A percentile compares a stretch with the other conserved stretches of the same genome.
Evolutionary conservation across 768 basidiomycete genomes (phyloP).

Genomic region (Lactarius hatsudake): DNA sequence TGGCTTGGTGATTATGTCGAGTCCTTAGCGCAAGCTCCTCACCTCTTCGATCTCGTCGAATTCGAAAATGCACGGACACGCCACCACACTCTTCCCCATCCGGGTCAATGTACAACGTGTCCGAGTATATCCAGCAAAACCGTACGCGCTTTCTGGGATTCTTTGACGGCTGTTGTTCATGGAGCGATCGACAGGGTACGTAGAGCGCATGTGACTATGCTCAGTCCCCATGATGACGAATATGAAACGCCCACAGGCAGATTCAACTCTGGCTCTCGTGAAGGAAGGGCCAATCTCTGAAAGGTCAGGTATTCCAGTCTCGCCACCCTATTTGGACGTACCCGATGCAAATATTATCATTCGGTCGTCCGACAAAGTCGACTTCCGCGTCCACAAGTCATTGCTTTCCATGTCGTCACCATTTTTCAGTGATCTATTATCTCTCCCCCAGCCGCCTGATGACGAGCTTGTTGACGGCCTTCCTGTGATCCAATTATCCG

Average conservation of each 20-base stretch:
- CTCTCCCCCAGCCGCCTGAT: background rate
- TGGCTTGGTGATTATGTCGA: background rate
- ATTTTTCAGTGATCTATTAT: background rate
- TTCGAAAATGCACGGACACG: background rate
- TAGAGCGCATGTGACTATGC: background rate
- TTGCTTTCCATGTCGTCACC: constrained; percentile 29
- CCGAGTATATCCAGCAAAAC: background rate
- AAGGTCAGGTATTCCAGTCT: background rate
- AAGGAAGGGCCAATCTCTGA: background rate
- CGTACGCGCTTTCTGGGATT: background rate
- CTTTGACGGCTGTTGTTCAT: background rate
- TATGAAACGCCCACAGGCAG: background rate
- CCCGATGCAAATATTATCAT: constrained; percentile 28
- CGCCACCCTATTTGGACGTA: background rate
- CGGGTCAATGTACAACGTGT: background rate
- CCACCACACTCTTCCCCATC: background rate
- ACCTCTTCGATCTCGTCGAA: background rate
- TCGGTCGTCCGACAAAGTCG: constrained; percentile 31
- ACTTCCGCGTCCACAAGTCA: constrained; percentile 33
- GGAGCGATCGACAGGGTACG: background rate
- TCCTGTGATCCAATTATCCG: constrained; percentile 18
- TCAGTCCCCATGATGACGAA: background rate
- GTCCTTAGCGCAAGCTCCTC: background rate
- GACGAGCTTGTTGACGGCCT: constrained; percentile 11
- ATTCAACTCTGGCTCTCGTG: background rate